Evolutionary conservation across 352 stramenopile genomes (phyloP).

Genomic region (Globisporangium spiculum): DNA sequence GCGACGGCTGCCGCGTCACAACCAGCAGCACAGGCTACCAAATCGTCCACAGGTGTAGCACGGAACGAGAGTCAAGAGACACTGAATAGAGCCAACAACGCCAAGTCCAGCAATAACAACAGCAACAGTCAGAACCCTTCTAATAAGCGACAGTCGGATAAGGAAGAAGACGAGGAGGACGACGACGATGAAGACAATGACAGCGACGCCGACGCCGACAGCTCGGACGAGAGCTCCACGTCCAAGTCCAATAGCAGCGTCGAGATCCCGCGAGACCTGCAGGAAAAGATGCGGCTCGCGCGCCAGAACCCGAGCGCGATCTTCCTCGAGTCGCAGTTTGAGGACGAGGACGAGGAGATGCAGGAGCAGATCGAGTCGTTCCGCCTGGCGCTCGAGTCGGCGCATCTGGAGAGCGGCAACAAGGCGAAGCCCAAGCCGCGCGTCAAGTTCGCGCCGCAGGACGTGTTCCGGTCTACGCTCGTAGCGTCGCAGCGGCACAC

Average conservation of each 20-base stretch:
- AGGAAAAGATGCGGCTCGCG: conserved; percentile 66
- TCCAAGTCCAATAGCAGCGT: conserved; percentile 3
- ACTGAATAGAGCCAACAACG: conserved; percentile 10
- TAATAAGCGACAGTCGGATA: conserved; percentile 9
- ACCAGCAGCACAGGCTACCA: neutral
- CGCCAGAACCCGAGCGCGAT: conserved; percentile 72
- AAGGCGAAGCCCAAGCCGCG: conserved; percentile 63
- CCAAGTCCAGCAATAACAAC: neutral
- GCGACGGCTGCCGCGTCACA: conserved; percentile 7
- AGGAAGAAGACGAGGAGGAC: conserved; percentile 23
- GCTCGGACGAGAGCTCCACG: conserved; percentile 2
- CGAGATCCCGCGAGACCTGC: conserved; percentile 30
- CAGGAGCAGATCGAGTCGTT: conserved; percentile 77
- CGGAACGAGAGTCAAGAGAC: neutral
- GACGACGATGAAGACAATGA: conserved; percentile 15
- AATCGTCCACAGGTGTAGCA: neutral
- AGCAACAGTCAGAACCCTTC: neutral
- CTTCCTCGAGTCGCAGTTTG: conserved; percentile 78
- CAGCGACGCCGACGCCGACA: conserved; percentile 13
- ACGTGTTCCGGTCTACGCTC: conserved; percentile 68
- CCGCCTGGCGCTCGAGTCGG: conserved; percentile 69
- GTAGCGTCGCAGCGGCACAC: conserved; percentile 22
- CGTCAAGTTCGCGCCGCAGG: conserved; percentile 64
- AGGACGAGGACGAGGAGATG: conserved; percentile 79
- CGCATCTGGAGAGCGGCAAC: conserved; percentile 53